Evolutionary conservation across 2,329 filamentous ascomycete species (phyloP), one percentile per base, ranked within the genome.

Genomic region (Diaporthe ilicicola): DNA sequence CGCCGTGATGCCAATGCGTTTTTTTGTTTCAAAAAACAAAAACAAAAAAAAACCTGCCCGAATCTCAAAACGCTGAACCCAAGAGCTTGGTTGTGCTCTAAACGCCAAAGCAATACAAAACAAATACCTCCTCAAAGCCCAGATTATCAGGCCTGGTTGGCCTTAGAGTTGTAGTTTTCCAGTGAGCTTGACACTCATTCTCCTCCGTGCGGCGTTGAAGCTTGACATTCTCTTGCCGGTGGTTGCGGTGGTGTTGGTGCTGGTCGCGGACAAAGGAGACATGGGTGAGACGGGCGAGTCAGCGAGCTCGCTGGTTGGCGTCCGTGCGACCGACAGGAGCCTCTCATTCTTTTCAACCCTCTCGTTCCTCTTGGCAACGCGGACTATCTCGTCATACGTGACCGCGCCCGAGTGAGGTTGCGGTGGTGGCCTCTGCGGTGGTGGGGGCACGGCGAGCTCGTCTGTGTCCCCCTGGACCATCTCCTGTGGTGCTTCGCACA

Each of bases 381-480:
- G 79, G 53, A 87, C 78, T 62, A 87, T 84, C 51, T 87, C 84
- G 56, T 84, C 83, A 77, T 87, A 87, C 8, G 81, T 86, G 37
- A 82, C 75, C n/a, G 85, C 78, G 13, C 44, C 48, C 42, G 56
- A 39, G 24, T 77, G 76, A 44, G 76, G 76, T 32, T 75, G 74
- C 32, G 76, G 75, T 53, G 77, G 69, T 32, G 74, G 73, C 74
- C 71, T 78, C 10, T 69, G 74, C 75, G 77, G 72, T 78, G 77
- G 44, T 54, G 76, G 73, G 32, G 79, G 78, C 64, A 81, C 80
- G 37, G 77, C 78, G 42, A 80, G 77, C 42, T 66, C 67, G 24
- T 71, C 51, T 2, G 50, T 50, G 6, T 71, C 66, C 37, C 59
- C 51, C 39, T n/a, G 24, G 4, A 42, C 13, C 55, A 68, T 66